phyloP scores from a whole-genome alignment of 78 protist genomes.

The Anaeramoeba ignava region DNA sequence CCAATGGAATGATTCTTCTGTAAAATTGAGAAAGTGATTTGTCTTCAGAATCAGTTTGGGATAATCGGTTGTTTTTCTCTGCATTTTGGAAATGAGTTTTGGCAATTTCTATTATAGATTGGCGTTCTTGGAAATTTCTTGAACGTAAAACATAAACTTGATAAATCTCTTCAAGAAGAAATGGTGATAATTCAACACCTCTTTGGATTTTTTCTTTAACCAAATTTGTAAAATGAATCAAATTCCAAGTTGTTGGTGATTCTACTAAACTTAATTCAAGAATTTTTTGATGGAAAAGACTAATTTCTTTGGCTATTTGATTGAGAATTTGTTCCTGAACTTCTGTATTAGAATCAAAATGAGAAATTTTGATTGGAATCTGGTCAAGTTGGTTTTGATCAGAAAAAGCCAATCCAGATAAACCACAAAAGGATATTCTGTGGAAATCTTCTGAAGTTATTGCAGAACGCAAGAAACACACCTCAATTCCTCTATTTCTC shows the following conservation, averaged over 20 bases:
- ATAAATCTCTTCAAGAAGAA: not conserved
- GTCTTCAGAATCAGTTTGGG: no score
- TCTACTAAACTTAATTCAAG: not conserved
- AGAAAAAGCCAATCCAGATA: no score
- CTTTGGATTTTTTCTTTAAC: not conserved
- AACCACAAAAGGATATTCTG: no score
- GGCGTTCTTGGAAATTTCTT: not conserved
- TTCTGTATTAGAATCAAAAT: no score
- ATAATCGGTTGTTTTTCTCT: no score
- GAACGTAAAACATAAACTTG: not conserved
- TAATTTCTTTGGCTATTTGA: not conserved
- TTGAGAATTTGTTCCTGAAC: no score
- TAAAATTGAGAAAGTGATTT: no score
- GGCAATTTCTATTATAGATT: not conserved
- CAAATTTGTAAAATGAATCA: not conserved
- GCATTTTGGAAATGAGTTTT: not conserved
- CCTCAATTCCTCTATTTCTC: constrained; percentile 90
- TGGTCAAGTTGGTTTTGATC: no score
- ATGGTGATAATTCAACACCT: not conserved
- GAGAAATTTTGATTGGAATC: no score
- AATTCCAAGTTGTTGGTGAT: not conserved
- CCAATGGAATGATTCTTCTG: no score
- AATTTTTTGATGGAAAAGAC: not conserved
- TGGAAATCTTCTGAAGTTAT: no score
- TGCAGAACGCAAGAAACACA: constrained; percentile 30